These are phyloP conservation scores for Rhizomucor pusillus DNA, from an alignment of 371 early-diverging fungal genomes.

Conservation along the genomic window DNA sequence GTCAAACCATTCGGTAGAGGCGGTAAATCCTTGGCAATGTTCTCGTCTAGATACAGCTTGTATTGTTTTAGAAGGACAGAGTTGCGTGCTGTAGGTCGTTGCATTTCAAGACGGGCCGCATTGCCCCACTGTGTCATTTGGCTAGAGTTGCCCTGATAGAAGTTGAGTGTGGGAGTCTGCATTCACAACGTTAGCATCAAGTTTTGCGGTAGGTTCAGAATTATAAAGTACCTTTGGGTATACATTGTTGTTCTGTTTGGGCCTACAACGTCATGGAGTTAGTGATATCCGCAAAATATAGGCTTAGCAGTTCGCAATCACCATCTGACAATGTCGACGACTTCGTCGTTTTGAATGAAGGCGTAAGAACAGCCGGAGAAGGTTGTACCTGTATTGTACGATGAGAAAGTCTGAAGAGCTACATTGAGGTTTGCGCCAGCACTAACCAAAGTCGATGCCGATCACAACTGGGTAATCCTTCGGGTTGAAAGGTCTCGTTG, in stretches of 20 bases:
- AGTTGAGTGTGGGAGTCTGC: constrained; percentile 50
- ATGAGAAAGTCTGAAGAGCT: too few relatives aligned
- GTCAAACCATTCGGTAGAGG: constrained; percentile 51
- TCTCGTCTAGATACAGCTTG: constrained; percentile 54
- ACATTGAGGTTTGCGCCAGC: not conserved
- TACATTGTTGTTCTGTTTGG: too few relatives aligned
- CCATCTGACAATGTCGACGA: constrained; percentile 47
- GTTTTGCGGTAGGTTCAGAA: too few relatives aligned
- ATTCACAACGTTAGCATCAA: too few relatives aligned
- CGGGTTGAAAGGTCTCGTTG: too few relatives aligned
- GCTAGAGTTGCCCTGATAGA: constrained; percentile 42
- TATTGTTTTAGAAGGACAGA: constrained; percentile 51
- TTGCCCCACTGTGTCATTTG: constrained; percentile 60
- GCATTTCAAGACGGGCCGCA: constrained; percentile 52
- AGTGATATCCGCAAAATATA: too few relatives aligned
- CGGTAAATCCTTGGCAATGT: constrained; percentile 49
- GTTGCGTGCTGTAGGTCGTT: constrained; percentile 46
- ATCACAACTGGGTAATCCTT: not conserved
- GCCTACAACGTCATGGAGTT: too few relatives aligned
- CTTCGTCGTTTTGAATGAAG: constrained; percentile 49
- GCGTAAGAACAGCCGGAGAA: constrained; percentile 48
- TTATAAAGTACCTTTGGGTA: constrained; percentile 67
- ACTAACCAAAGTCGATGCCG: not conserved
- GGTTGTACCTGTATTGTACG: too few relatives aligned
- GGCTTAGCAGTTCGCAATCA: constrained; percentile 40